A percentile compares a stretch with the other conserved stretches of the same genome.
Conservation (phyloP, 2,329 filamentous ascomycete genomes). For the Colletotrichum spinosum region DNA sequence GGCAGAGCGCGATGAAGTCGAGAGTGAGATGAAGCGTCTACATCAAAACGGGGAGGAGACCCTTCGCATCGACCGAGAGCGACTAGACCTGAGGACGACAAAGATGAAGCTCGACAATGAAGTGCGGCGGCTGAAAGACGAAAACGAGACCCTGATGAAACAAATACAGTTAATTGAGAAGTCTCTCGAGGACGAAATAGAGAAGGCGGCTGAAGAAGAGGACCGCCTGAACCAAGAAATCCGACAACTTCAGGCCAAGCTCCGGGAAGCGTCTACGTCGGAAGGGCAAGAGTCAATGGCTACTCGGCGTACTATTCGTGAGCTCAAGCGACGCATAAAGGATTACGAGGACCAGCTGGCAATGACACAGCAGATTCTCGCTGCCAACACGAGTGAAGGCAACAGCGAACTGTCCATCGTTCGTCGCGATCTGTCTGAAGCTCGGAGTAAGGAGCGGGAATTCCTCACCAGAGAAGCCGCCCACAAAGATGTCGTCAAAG, state of each 20-base stretch:
- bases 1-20: conserved; percentile 75
- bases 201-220: conserved; percentile 74
- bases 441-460: conserved; percentile 74
- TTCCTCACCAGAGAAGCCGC: conserved; percentile 73
- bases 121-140: conserved; percentile 72
- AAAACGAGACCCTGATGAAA: conserved; percentile 68
- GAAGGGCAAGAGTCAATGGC: conserved; percentile 67
- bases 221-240: conserved; percentile 69
- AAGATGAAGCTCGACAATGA: conserved; percentile 77
- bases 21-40: conserved; percentile 68
- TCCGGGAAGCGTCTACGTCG: conserved; percentile 57
- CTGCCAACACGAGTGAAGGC: conserved; percentile 53
- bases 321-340: conserved; percentile 72
- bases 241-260: conserved; percentile 60
- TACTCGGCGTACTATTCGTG: conserved; percentile 71
- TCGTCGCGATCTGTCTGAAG: conserved; percentile 71
- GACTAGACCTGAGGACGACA: conserved; percentile 74
- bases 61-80: conserved; percentile 74
- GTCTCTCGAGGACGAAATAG: conserved; percentile 74
- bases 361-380: conserved; percentile 45
- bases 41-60: conserved; percentile 68
- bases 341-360: conserved; percentile 62
- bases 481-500: conserved; percentile 71
- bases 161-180: conserved; percentile 70
- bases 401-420: conserved; percentile 69